Conservation (phyloP, 2,329 filamentous ascomycete genomes). For the Colletotrichum shisoi region DNA sequence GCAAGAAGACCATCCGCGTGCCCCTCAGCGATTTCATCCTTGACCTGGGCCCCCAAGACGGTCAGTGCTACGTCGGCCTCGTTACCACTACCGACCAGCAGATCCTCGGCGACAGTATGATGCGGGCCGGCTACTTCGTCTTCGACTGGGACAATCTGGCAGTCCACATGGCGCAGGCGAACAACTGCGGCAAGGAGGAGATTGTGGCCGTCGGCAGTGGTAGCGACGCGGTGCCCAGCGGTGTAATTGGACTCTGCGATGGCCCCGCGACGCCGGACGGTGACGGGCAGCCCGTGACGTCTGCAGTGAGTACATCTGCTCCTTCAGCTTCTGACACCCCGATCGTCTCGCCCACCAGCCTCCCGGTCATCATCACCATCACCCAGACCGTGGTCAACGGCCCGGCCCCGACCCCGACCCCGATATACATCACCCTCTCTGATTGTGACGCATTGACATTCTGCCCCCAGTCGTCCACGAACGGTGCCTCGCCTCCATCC, state of each 20-base stretch:
- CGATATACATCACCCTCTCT: conserved; percentile 3
- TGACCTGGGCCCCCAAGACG: conserved; percentile 47
- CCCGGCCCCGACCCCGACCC: neutral
- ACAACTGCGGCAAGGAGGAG: conserved; percentile 51
- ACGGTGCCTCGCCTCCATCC: neutral
- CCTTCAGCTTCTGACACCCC: conserved; percentile 1
- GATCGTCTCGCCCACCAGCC: neutral
- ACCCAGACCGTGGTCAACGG: neutral
- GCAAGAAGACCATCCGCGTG: conserved; percentile 52
- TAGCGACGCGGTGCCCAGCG: conserved; percentile 46
- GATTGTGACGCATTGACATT: neutral
- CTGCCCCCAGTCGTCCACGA: conserved; percentile 8
- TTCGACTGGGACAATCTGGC: conserved; percentile 57
- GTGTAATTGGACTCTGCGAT: conserved; percentile 49
- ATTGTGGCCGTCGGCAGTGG: conserved; percentile 51
- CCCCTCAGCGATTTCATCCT: conserved; percentile 61
- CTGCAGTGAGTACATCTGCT: conserved; percentile 21
- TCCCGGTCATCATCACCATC: no score
- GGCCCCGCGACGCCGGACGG: conserved; percentile 41
- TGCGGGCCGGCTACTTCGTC: conserved; percentile 57
- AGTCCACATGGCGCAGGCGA: conserved; percentile 54
- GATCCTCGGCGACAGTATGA: conserved; percentile 55
- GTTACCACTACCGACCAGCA: conserved; percentile 53
- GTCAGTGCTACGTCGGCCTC: conserved; percentile 54
- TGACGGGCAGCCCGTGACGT: neutral